Evolutionary conservation across 352 stramenopile species (phyloP).

Genomic region (Thraustochytrium striatum): DNA sequence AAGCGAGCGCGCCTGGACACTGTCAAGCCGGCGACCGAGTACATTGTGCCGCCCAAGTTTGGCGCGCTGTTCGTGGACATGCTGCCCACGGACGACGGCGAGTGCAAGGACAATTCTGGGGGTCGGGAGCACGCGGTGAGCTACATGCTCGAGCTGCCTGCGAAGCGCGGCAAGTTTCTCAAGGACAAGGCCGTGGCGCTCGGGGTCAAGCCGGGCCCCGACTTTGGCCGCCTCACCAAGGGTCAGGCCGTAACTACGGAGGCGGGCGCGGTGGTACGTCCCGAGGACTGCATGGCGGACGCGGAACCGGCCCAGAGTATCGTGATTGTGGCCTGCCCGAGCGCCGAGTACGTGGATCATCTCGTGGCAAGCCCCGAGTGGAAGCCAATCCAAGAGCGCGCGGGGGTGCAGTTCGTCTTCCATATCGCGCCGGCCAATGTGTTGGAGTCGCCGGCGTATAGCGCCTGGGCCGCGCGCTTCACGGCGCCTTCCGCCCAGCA

Average conservation of each 20-base stretch:
- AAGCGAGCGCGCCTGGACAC: not conserved
- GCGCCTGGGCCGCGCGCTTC: conserved; percentile 6
- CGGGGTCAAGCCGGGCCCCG: not conserved
- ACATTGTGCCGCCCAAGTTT: conserved; percentile 6
- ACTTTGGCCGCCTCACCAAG: conserved; percentile 42
- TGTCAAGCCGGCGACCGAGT: not conserved
- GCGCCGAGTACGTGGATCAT: not conserved
- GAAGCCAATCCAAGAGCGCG: not conserved
- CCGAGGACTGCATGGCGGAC: conserved; percentile 43
- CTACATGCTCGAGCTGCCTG: not conserved
- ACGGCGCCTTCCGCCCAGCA: not conserved
- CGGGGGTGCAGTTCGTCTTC: not conserved
- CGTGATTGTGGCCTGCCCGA: conserved; percentile 13
- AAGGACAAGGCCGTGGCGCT: conserved; percentile 28
- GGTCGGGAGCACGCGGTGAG: not conserved
- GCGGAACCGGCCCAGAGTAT: conserved; percentile 17
- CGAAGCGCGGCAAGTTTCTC: conserved; percentile 43
- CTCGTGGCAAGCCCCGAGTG: not conserved
- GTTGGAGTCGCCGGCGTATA: not conserved
- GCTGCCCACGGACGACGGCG: not conserved
- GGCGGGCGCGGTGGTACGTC: not conserved
- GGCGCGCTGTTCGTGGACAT: conserved; percentile 18
- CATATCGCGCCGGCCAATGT: not conserved
- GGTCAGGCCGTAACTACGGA: conserved; percentile 8
- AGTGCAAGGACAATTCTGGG: not conserved